These are phyloP conservation scores for Aspergillus melleus DNA, from an alignment of 2,329 filamentous ascomycete genomes.

Conservation along the genomic window DNA sequence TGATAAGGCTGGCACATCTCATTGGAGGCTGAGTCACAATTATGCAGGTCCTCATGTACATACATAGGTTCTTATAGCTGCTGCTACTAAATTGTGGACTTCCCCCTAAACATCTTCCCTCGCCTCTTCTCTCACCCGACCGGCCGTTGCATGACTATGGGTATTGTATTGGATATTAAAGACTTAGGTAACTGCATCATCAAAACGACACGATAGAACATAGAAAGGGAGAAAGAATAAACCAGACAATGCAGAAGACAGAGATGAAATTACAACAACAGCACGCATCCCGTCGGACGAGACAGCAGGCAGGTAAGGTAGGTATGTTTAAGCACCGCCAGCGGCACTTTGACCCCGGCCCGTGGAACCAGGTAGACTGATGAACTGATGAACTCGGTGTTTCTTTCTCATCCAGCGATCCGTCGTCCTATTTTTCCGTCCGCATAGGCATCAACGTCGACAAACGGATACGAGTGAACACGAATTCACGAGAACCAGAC, in stretches of 20 bases:
- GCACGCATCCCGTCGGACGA: not conserved
- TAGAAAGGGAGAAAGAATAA: not conserved
- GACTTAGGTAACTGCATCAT: not conserved
- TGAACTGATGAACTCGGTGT: not conserved
- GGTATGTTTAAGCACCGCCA: conserved; percentile 7
- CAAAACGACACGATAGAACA: not conserved
- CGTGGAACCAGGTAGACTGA: not conserved
- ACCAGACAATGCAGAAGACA: not conserved
- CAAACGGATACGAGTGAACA: not conserved
- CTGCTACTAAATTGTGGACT: not conserved
- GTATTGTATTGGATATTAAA: not conserved
- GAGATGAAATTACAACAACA: not conserved
- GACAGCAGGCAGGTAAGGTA: not conserved
- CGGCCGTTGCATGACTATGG: not conserved
- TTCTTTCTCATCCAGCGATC: not conserved
- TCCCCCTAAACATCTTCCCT: not conserved
- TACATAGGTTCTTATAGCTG: no score
- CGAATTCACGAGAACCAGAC: not conserved
- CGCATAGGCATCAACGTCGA: no score
- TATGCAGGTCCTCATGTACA: not conserved
- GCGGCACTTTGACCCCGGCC: conserved; percentile 1
- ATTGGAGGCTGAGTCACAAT: conserved; percentile 7
- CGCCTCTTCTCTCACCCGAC: not conserved
- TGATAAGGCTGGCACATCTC: conserved; percentile 10
- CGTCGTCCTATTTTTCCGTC: not conserved